Evolutionary conservation across 495 filamentous ascomycete genomes (phyloP).

Genomic region (Parachaetomium inaequale): DNA sequence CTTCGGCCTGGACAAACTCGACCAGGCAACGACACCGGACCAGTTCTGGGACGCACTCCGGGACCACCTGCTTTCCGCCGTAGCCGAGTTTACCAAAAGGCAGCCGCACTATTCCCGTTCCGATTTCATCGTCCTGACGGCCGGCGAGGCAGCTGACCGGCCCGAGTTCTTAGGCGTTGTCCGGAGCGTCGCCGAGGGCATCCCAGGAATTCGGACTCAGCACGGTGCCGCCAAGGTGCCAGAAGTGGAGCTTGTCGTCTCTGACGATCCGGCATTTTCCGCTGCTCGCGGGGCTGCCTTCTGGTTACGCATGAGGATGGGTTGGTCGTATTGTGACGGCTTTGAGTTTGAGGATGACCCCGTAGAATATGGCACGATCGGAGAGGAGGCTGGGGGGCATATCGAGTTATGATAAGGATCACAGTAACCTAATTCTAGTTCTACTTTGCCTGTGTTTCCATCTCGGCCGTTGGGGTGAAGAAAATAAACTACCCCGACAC

Average conservation of each 20-base stretch:
- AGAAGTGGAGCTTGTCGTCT: neutral
- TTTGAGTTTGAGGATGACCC: neutral
- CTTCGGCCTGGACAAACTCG: neutral
- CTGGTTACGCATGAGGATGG: neutral
- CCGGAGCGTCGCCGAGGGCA: neutral
- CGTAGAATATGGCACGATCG: neutral
- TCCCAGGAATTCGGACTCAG: neutral
- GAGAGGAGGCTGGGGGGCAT: neutral
- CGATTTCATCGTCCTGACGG: neutral
- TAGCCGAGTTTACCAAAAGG: neutral
- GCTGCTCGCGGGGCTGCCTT: neutral
- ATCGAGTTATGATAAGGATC: neutral
- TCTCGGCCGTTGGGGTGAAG: no score
- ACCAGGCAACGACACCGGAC: neutral
- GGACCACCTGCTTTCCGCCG: neutral
- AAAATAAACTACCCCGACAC: no score
- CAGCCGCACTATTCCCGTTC: neutral
- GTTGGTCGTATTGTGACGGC: neutral
- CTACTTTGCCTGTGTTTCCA: no score
- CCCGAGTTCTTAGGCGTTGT: conserved; percentile 1
- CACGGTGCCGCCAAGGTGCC: neutral
- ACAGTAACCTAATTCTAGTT: no score
- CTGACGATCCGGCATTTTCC: conserved; percentile 2
- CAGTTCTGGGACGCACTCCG: conserved; percentile 3
- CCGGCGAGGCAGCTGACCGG: neutral